Conservation (phyloP, 2,329 filamentous ascomycete species). For the Epichloe sibirici region DNA sequence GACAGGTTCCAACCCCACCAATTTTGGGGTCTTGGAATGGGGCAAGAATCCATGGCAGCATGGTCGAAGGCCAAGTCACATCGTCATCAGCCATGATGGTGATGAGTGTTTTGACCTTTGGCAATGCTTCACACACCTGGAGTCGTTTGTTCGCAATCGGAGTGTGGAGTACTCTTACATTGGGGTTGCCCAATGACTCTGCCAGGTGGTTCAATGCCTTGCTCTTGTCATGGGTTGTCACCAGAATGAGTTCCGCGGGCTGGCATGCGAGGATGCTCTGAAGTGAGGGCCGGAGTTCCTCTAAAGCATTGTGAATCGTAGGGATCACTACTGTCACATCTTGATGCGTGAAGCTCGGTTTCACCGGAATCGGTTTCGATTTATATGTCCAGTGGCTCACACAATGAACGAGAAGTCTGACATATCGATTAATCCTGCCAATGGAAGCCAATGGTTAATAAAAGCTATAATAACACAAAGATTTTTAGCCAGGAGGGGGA, state of each 20-base stretch:
- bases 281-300: constrained; percentile 72
- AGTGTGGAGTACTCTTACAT: constrained; percentile 63
- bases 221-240: constrained; percentile 74
- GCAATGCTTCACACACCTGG: constrained; percentile 84
- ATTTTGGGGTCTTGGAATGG: constrained; percentile 77
- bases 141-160: constrained; percentile 88
- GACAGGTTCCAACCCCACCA: constrained; percentile 85
- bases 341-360: constrained; percentile 64
- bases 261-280: constrained; percentile 61
- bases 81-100: constrained; percentile 94
- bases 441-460: neutral
- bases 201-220: constrained; percentile 56
- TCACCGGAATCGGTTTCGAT: constrained; percentile 69
- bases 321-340: constrained; percentile 94
- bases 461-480: neutral
- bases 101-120: constrained; percentile 69
- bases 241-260: constrained; percentile 64
- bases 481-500: neutral
- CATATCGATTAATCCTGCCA: constrained; percentile 70
- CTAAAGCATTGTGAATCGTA: constrained; percentile 77
- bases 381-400: constrained; percentile 78
- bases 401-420: constrained; percentile 74
- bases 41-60: constrained; percentile 83
- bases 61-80: constrained; percentile 78
- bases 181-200: constrained; percentile 43